These are phyloP conservation scores for Phyllosticta citriasiana DNA, from an alignment of 2,329 filamentous ascomycete genomes.

Conservation along the genomic window DNA sequence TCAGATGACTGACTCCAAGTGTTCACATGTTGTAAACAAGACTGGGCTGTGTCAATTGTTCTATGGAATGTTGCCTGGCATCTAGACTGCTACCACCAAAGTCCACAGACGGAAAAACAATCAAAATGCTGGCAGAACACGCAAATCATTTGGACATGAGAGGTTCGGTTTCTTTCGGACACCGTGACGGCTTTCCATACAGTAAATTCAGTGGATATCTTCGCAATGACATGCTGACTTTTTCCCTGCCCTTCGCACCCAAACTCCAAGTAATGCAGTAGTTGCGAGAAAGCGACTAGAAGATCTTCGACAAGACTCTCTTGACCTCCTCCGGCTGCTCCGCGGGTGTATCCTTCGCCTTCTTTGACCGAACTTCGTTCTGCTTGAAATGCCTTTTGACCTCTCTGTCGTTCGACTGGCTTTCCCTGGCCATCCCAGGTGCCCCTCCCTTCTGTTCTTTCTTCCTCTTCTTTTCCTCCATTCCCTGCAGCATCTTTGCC, in stretches of 20 bases:
- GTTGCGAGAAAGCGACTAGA: conserved; percentile 14
- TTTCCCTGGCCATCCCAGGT: conserved; percentile 25
- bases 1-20: not conserved
- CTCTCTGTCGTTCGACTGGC: conserved; percentile 26
- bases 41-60: not conserved
- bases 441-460: conserved; percentile 29
- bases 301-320: conserved; percentile 28
- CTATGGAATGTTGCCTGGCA: not conserved
- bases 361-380: conserved; percentile 47
- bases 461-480: conserved; percentile 46
- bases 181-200: not conserved
- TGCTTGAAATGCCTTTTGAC: conserved; percentile 54
- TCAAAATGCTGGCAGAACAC: too few species aligned
- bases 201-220: not conserved
- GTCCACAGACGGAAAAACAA: too few species aligned
- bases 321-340: conserved; percentile 16
- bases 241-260: not conserved
- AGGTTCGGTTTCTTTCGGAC: too few species aligned
- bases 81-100: not conserved
- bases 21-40: not conserved
- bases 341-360: conserved; percentile 12
- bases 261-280: not conserved
- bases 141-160: too few species aligned
- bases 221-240: not conserved
- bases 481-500: conserved; percentile 68